Conservation (phyloP, 345 rosid genomes). For the Angophora floribunda region DNA sequence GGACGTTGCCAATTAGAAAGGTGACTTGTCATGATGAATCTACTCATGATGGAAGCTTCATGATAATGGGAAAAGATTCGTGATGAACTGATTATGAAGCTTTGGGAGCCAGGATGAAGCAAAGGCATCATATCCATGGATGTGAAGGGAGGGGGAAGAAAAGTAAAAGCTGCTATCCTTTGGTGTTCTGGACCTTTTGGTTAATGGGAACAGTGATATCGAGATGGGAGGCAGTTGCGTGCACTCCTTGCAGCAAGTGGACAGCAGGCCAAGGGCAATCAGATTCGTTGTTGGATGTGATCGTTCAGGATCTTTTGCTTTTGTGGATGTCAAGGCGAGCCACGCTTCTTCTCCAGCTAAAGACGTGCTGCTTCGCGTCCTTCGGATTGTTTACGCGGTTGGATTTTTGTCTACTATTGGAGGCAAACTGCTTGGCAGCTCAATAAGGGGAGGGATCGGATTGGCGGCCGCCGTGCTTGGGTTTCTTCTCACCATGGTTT, state of each 20-base stretch:
- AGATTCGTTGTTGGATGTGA: neutral
- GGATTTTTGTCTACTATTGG: neutral
- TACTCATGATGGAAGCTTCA: too few relatives aligned
- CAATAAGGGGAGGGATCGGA: rapidly evolving
- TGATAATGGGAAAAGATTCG: neutral
- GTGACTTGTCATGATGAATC: neutral
- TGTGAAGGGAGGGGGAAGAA: too few relatives aligned
- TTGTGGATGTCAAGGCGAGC: neutral
- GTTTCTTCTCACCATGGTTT: neutral
- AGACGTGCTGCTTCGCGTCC: neutral
- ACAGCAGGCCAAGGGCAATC: neutral
- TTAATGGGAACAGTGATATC: rapidly evolving
- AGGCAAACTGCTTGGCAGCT: neutral
- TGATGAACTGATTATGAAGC: too few relatives aligned
- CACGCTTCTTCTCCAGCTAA: neutral
- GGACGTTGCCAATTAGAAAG: neutral
- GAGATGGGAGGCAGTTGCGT: rapidly evolving
- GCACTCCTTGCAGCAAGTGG: rapidly evolving
- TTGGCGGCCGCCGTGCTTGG: rapidly evolving
- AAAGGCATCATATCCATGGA: too few relatives aligned
- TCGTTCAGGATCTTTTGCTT: neutral
- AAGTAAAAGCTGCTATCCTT: too few relatives aligned
- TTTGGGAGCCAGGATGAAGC: too few relatives aligned
- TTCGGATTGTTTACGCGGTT: neutral
- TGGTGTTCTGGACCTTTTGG: too few relatives aligned